A percentile compares a stretch with the other conserved stretches of the same genome.
phyloP scores from a whole-genome alignment of 495 filamentous ascomycete genomes.

The Daldinia childiae region DNA sequence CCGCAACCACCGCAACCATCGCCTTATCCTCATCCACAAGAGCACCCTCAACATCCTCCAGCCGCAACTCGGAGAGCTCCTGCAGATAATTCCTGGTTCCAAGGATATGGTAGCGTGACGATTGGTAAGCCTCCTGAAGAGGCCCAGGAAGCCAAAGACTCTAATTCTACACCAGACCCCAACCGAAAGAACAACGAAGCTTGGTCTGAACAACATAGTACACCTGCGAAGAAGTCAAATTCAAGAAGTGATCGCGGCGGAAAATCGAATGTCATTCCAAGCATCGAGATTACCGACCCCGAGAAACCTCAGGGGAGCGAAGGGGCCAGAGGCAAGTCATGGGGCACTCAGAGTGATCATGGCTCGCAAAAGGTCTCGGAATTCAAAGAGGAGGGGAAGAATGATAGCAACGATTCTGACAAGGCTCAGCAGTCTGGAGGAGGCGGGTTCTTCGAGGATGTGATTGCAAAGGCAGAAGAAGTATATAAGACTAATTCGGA shows the following conservation, averaged over 20 bases:
- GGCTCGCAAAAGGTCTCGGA: slow-evolving; percentile 6
- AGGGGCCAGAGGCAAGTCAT: neutral
- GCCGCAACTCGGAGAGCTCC: neutral
- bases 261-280: slow-evolving; percentile 40
- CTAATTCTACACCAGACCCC: slow-evolving; percentile 7
- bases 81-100: slow-evolving; percentile 24
- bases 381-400: neutral
- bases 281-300: slow-evolving; percentile 14
- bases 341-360: slow-evolving; percentile 24
- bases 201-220: neutral
- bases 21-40: neutral
- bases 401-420: neutral
- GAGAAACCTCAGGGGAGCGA: slow-evolving; percentile 2
- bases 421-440: neutral
- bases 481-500: neutral
- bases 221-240: neutral
- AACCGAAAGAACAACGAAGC: slow-evolving; percentile 1
- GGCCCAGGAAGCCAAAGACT: slow-evolving; percentile 1
- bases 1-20: neutral
- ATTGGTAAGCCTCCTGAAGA: slow-evolving; percentile 17
- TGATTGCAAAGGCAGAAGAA: slow-evolving; percentile 8
- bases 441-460: neutral
- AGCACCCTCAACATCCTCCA: neutral
- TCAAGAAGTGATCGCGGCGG: slow-evolving; percentile 31
- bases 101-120: slow-evolving; percentile 36